Evolutionary conservation across 1,284 basidiomycete species (phyloP).

Genomic region (Sporisorium scitamineum): DNA sequence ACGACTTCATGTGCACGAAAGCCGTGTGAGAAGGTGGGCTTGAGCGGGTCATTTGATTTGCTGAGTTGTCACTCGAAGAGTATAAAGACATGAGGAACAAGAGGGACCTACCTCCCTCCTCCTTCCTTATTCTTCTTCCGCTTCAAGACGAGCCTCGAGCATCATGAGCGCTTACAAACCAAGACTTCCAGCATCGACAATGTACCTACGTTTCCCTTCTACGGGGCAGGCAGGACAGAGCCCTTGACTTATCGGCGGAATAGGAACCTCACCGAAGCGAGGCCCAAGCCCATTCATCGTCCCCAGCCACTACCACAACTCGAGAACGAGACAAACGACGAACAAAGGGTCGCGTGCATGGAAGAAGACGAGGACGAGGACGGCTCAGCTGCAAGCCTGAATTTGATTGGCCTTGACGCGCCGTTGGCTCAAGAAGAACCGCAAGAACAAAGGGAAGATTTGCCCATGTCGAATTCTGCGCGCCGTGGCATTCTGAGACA

Average conservation of each 20-base stretch:
- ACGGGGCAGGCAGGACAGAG: background rate
- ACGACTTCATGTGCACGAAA: background rate
- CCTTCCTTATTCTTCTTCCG: background rate
- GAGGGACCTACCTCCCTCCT: background rate
- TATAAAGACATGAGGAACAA: background rate
- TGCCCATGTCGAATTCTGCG: conserved; percentile 16
- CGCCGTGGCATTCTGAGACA: background rate
- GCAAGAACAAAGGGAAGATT: conserved; percentile 10
- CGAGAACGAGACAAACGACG: background rate
- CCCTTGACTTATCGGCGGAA: conserved; percentile 11
- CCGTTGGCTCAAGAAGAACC: background rate
- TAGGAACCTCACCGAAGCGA: background rate
- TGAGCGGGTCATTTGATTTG: background rate
- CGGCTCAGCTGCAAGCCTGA: background rate
- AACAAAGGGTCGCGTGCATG: conserved; percentile 1
- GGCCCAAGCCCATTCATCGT: conserved; percentile 14
- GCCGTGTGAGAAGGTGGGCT: background rate
- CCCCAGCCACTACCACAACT: background rate
- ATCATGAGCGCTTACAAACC: conserved; percentile 1
- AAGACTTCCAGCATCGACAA: conserved; percentile 20
- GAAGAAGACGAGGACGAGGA: conserved; percentile 5
- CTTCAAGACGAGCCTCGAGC: background rate
- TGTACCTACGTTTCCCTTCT: conserved; percentile 2
- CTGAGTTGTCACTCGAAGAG: background rate
- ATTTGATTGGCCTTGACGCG: background rate